Conservation (phyloP, 768 basidiomycete species). For the Calocybe gangraenosa region DNA sequence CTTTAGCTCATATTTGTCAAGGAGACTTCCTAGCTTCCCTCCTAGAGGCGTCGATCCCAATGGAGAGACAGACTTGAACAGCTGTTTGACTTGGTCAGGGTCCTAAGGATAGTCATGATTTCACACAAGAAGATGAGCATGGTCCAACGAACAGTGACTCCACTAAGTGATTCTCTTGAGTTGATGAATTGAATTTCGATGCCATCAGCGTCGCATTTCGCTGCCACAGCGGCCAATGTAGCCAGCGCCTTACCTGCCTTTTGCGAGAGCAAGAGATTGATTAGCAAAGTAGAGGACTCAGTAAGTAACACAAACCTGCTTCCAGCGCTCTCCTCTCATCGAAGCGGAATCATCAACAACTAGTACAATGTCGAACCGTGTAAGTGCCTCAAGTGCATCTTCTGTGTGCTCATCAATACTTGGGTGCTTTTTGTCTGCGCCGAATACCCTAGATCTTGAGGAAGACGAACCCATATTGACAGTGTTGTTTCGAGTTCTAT, state of each 20-base stretch:
- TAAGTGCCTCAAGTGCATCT: slow-evolving; percentile 29
- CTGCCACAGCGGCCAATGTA: slow-evolving; percentile 37
- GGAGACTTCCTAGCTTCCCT: background rate
- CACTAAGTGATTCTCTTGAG: background rate
- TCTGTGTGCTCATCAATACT: slow-evolving; percentile 12
- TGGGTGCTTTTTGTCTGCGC: no score
- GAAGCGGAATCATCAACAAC: slow-evolving; percentile 59
- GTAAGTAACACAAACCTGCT: slow-evolving; percentile 31
- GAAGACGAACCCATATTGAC: background rate
- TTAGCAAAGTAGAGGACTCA: background rate
- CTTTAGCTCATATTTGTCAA: background rate
- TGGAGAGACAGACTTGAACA: slow-evolving; percentile 3
- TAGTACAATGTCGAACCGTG: slow-evolving; percentile 51
- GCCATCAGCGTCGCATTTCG: slow-evolving; percentile 45
- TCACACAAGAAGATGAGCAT: background rate
- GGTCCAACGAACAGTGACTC: background rate
- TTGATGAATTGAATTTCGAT: slow-evolving; percentile 58
- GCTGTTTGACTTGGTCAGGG: background rate
- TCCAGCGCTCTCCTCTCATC: slow-evolving; percentile 48
- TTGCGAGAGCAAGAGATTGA: background rate
- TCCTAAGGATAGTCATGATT: background rate
- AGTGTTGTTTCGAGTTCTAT: no score
- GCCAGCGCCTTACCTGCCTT: slow-evolving; percentile 40
- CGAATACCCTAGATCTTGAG: background rate
- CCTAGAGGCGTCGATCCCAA: slow-evolving; percentile 1